Conservation (phyloP, 176 grass and related monocot genomes). For the Lolium perenne region DNA sequence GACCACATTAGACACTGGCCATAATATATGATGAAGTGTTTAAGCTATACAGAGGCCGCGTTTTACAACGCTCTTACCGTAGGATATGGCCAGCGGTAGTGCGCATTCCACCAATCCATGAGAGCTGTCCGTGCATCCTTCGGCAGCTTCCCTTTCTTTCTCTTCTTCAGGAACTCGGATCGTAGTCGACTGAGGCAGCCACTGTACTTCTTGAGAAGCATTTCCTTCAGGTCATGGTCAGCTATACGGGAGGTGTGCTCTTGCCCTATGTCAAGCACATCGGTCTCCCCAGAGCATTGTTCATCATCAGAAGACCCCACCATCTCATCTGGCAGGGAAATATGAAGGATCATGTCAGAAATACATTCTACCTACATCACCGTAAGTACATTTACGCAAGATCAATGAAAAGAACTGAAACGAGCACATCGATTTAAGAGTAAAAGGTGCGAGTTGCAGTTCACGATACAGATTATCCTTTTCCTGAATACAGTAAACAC, state of each 20-base stretch:
- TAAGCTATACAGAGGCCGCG: neutral
- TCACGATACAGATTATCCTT: neutral
- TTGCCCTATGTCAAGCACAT: constrained; percentile 45
- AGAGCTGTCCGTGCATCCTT: constrained; percentile 74
- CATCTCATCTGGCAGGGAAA: constrained; percentile 61
- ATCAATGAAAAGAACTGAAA: neutral
- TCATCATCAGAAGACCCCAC: constrained; percentile 85
- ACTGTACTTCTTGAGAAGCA: constrained; percentile 96
- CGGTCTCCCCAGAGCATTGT: constrained; percentile 65
- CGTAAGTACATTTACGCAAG: neutral
- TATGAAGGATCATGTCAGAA: neutral
- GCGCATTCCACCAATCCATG: constrained; percentile 88
- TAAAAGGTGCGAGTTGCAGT: neutral
- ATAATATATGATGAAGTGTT: neutral
- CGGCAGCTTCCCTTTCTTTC: constrained; percentile 94
- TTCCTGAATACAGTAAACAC: neutral
- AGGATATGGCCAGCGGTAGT: constrained; percentile 95
- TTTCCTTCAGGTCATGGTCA: constrained; percentile 89
- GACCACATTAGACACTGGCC: neutral
- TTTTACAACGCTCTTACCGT: constrained; percentile 50
- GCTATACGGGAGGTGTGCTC: constrained; percentile 57
- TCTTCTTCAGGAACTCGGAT: constrained; percentile 92
- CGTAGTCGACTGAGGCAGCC: constrained; percentile 83
- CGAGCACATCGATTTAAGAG: neutral
- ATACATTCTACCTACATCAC: neutral